Evolutionary conservation across 1,284 basidiomycete genomes (phyloP).

Genomic region (Trichosporon coremiiforme): DNA sequence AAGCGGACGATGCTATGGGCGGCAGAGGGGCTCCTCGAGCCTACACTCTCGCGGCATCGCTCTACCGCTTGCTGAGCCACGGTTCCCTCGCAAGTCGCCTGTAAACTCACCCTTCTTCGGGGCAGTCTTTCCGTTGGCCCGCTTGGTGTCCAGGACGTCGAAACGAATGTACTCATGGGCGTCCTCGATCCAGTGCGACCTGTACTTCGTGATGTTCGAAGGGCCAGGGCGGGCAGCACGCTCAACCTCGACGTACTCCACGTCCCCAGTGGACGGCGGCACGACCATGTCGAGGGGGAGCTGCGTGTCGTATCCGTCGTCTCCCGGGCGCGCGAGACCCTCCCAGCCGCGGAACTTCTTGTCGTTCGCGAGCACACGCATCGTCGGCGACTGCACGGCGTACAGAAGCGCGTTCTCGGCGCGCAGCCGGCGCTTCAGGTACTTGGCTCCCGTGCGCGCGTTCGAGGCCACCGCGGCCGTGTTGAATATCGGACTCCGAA

Average conservation of each 20-base stretch:
- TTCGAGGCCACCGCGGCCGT: constrained; percentile 79
- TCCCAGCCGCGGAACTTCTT: constrained; percentile 41
- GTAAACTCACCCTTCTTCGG: constrained; percentile 53
- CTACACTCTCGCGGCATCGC: too few relatives aligned
- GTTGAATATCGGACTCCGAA: constrained; percentile 66
- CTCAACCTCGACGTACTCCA: constrained; percentile 40
- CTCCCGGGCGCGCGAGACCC: constrained; percentile 19
- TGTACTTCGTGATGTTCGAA: constrained; percentile 10
- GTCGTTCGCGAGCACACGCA: constrained; percentile 31
- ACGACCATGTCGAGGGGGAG: constrained; percentile 30
- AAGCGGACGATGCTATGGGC: neutral
- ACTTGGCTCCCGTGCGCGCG: constrained; percentile 78
- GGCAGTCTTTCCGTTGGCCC: constrained; percentile 45
- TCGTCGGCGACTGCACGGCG: constrained; percentile 52
- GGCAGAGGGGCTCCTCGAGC: neutral
- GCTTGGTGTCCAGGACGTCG: constrained; percentile 40
- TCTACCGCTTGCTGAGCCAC: neutral
- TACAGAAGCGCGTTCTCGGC: constrained; percentile 78
- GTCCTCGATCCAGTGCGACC: constrained; percentile 47
- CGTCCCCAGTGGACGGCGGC: constrained; percentile 6
- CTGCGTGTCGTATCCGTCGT: constrained; percentile 20
- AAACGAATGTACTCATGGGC: constrained; percentile 39
- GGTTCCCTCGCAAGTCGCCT: neutral
- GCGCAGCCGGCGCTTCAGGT: constrained; percentile 71
- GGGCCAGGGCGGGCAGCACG: constrained; percentile 35